A percentile compares a stretch with the other conserved stretches of the same genome.
Conservation (phyloP, 352 stramenopile genomes). For the Phytophthora melonis region DNA sequence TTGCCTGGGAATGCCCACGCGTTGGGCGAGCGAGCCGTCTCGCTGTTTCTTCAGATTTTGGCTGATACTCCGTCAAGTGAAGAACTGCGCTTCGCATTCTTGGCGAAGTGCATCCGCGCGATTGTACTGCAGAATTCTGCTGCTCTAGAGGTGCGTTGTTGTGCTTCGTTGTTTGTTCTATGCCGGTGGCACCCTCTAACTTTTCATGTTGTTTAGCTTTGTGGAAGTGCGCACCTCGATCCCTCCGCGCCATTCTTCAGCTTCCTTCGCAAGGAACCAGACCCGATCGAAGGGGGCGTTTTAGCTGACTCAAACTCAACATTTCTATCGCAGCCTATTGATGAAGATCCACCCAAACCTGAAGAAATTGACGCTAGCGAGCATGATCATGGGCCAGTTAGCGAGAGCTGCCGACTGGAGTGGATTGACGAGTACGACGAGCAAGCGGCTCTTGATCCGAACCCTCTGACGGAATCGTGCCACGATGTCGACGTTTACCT, state of each 20-base stretch:
- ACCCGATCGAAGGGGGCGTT: not conserved
- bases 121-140: conserved; percentile 45
- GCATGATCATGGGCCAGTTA: not conserved
- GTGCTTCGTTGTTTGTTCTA: not conserved
- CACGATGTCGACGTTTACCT: conserved; percentile 55
- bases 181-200: not conserved
- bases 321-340: conserved; percentile 11
- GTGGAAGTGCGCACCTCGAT: conserved; percentile 39
- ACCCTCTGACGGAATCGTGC: conserved; percentile 38
- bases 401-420: conserved; percentile 50
- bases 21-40: conserved; percentile 49
- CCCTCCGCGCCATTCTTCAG: conserved; percentile 38
- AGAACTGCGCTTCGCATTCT: conserved; percentile 50
- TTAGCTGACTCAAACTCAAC: not conserved
- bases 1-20: conserved; percentile 46
- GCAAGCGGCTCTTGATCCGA: conserved; percentile 36
- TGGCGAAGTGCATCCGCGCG: conserved; percentile 52
- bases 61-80: conserved; percentile 17
- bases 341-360: conserved; percentile 16
- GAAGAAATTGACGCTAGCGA: conserved; percentile 11
- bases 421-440: conserved; percentile 62
- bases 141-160: conserved; percentile 52
- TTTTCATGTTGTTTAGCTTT: conserved; percentile 32
- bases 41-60: conserved; percentile 49
- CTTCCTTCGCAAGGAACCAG: conserved; percentile 35